Evolutionary conservation across 163 green algal genomes (phyloP), one percentile per base, ranked within the genome.

Genomic region (Chlorella variabilis): DNA sequence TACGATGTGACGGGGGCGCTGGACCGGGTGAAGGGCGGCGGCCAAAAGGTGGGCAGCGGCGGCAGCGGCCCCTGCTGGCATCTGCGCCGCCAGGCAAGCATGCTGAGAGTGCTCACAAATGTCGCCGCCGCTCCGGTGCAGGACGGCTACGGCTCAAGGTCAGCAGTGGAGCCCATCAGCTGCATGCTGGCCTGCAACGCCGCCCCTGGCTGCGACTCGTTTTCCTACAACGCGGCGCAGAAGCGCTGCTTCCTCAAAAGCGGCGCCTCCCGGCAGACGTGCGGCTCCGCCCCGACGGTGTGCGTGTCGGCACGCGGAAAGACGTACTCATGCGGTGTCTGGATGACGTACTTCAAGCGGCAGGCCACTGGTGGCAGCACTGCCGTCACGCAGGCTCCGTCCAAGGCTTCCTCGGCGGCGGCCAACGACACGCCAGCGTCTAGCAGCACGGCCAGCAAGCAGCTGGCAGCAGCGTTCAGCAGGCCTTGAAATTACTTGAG

Each of bases 1-100:
- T 89, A 92, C 38, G 90, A 93, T 59, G 75, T 84, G 6, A 90
- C 75, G 18, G 88, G 84, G 0, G 45, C 42, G 23, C 49, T 83
- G 62, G 66, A 59, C 27, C 48, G 58, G 0, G 38, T 23, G 11
- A 33, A n/a, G 5, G 59, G 33, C n/a, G 29, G 39, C 17, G 39
- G 49, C 0, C 73, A 71, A 38, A 29, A 80, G 73, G 73, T 71
- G 56, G 29, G 69, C 23, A 6, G 18, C 9, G 18, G 23, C 9
- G 54, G 6, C 54, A 29, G 54, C 18, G 23, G 36, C 0, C 8
- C 15, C 18, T 17, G 54, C 3, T 21, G 51, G 21, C 23, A 29
- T 54, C 21, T 41, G 33, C 41, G 62, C 18, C 8, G 6, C 29
- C 29, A 39, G 62, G 62, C 65, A 73, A 41, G 56, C 56, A 65